Percentiles rank a stretch among this genome's conserved stretches.
Conservation (phyloP, 2,329 filamentous ascomycete genomes). For the Alternaria sp. region DNA sequence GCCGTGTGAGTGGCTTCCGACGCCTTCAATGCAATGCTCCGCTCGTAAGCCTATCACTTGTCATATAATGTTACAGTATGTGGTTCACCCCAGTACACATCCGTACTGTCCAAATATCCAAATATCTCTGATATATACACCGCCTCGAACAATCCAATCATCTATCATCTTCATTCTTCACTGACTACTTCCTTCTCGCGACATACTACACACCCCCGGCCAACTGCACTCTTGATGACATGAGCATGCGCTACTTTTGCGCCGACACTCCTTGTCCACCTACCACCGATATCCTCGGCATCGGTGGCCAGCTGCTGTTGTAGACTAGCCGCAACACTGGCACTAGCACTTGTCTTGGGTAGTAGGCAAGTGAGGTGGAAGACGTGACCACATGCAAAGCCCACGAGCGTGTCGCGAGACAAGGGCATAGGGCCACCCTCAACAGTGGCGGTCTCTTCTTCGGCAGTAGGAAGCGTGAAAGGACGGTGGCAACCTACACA, state of each 20-base stretch:
- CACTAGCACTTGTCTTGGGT: constrained; percentile 50
- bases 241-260: constrained; percentile 64
- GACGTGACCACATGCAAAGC: constrained; percentile 82
- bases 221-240: constrained; percentile 81
- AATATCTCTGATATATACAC: neutral
- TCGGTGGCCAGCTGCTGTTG: constrained; percentile 50
- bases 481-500: constrained; percentile 42
- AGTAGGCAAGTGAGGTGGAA: constrained; percentile 79
- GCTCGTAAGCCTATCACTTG: neutral
- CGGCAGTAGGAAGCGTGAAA: constrained; percentile 39
- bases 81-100: neutral
- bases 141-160: neutral
- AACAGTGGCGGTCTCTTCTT: constrained; percentile 33
- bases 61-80: neutral
- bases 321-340: constrained; percentile 50
- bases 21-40: neutral
- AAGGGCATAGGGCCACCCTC: constrained; percentile 33
- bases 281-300: constrained; percentile 53
- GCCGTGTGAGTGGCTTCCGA: neutral
- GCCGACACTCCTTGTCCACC: constrained; percentile 70
- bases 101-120: neutral
- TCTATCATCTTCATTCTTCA: constrained; percentile 12
- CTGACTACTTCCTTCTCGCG: constrained; percentile 35
- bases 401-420: constrained; percentile 70
- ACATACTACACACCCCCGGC: constrained; percentile 49